Base-by-base conservation (phyloP, 2,329 filamentous ascomycete genomes). In the Seiridium unicorne region DNA sequence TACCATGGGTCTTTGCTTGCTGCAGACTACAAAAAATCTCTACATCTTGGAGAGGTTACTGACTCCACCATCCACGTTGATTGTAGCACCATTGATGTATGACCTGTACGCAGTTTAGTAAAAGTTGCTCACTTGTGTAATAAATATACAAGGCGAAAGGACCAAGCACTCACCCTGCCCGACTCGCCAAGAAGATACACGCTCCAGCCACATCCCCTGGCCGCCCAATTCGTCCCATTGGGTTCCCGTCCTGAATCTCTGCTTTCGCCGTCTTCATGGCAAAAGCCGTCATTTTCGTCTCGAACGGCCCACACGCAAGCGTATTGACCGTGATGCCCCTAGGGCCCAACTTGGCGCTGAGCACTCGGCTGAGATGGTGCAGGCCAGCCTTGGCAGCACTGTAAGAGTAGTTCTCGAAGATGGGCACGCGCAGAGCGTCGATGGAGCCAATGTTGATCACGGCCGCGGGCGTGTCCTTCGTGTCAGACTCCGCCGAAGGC, bases 171-270 rank as follows among this genome's bases (percentile, higher is more conserved):
- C 63, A 77, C 73, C 90, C 89, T 1, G 89, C 90, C 58, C 83
- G 78, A 67, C 88, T 89, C 44, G 82, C 80, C 69, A 93, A 73
- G 74, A 89, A 93, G 59, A 93, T 74, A 70, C 89, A 91, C 9
- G 89, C 82, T 0, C 89, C 89, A 0, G 89, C 89, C 3, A 91
- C 86, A 72, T 93, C 90, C 70, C 87, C 76, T 0, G 87, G 83
- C 18, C 76, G 82, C 0, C 90, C 90, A 66, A 92, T 89, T 38
- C 90, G 77, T 0, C 84, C 82, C 65, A 92, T 69, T 8, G 90
- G 90, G 61, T 89, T 86, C 3, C 81, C 81, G 0, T 73, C 76
- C 60, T 80, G 79, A 65, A 90, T 87, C 5, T 72, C 72, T 4
- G 84, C 82, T 53, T 81, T 78, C 60, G 81, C 82, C 40, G 78